These are phyloP conservation scores for Trichoderma sp. DNA, from an alignment of 2,329 filamentous ascomycete species.

Conservation along the genomic window DNA sequence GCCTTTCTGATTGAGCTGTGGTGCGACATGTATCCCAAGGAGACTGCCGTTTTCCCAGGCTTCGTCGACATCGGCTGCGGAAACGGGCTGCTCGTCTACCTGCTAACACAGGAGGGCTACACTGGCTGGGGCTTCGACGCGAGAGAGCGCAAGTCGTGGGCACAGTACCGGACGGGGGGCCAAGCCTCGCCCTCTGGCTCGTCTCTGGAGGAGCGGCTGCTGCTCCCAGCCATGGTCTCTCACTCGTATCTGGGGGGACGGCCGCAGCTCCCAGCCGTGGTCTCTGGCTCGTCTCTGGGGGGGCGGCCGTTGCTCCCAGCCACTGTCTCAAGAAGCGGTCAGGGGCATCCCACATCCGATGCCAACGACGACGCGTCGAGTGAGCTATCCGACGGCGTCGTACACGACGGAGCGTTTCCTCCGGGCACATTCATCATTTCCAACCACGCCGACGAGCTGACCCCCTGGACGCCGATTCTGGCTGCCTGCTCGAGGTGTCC, in stretches of 20 bases:
- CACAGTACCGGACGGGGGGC: constrained; percentile 53
- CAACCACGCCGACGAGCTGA: constrained; percentile 95
- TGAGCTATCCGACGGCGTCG: background rate
- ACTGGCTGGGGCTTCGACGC: constrained; percentile 89
- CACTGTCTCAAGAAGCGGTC: background rate
- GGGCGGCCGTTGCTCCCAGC: constrained; percentile 50
- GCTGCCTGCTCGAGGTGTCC: constrained; percentile 71
- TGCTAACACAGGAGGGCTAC: constrained; percentile 79
- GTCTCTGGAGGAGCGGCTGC: constrained; percentile 45
- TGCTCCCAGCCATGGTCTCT: constrained; percentile 44
- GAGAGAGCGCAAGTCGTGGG: constrained; percentile 80
- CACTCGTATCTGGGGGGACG: constrained; percentile 41
- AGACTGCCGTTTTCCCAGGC: constrained; percentile 62
- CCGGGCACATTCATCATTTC: constrained; percentile 85
- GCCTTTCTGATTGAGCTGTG: constrained; percentile 92
- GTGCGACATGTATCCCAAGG: constrained; percentile 69
- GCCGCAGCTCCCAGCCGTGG: constrained; percentile 48
- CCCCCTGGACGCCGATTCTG: constrained; percentile 90
- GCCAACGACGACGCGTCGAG: background rate
- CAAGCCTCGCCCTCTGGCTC: constrained; percentile 28
- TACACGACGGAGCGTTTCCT: constrained; percentile 65
- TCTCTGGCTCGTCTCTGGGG: constrained; percentile 37
- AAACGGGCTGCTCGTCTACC: constrained; percentile 83
- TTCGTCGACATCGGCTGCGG: constrained; percentile 97
- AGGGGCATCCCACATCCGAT: background rate